Conservation (phyloP, 1,139 yeast species). For the Pichia cactophila region DNA sequence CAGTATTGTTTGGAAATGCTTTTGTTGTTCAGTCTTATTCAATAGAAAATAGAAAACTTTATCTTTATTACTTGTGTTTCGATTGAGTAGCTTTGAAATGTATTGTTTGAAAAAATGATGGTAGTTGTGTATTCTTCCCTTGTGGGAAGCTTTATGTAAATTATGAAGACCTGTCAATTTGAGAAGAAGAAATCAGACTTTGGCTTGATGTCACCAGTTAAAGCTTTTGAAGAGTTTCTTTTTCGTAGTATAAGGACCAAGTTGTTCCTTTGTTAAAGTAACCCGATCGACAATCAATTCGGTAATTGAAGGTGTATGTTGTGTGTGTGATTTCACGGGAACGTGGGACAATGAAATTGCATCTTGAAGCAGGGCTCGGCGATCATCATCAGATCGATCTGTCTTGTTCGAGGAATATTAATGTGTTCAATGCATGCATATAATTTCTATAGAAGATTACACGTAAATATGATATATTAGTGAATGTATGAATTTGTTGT, state of each 20-base stretch:
- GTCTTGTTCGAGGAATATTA: no score
- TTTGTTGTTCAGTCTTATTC: conserved; percentile 15
- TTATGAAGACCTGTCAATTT: conserved; percentile 4
- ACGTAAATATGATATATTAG: background rate
- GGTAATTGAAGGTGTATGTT: no score
- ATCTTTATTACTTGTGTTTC: conserved; percentile 18
- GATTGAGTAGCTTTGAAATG: conserved; percentile 1
- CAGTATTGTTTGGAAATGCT: conserved; percentile 8
- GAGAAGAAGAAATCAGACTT: background rate
- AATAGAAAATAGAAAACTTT: conserved; percentile 23
- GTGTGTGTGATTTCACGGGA: no score
- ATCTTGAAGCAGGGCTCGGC: no score
- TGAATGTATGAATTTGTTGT: background rate
- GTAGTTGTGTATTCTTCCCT: conserved; percentile 4
- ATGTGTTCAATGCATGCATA: no score
- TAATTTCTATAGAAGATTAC: background rate
- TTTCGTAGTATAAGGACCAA: no score
- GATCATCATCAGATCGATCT: no score
- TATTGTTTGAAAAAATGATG: conserved; percentile 5
- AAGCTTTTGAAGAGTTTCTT: no score
- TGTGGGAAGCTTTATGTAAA: conserved; percentile 6
- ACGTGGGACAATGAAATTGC: no score
- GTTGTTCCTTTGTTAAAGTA: no score
- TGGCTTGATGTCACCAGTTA: background rate
- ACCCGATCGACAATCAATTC: no score